phyloP scores from a whole-genome alignment of 345 rosid species.

The Syzygium oleosum region DNA sequence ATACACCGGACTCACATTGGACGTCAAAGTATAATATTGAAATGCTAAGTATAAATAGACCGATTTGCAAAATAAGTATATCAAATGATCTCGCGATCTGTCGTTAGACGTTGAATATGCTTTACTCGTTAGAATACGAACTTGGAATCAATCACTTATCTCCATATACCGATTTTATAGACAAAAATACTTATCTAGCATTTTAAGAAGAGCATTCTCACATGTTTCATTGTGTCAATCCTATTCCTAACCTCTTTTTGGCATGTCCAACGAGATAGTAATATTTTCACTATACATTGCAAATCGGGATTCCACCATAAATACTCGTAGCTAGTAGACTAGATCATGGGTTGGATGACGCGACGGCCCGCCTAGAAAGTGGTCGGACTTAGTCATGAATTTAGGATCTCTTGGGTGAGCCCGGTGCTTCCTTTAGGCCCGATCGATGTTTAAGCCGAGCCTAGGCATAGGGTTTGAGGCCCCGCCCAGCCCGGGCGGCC shows the following conservation, averaged over 20 bases:
- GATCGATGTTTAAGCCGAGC: neutral
- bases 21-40: no score
- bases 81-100: neutral
- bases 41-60: no score
- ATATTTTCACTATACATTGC: neutral
- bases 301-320: neutral
- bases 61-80: no score
- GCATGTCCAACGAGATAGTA: rapidly evolving
- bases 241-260: rapidly evolving
- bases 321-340: no score
- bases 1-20: no score
- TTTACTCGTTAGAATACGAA: neutral
- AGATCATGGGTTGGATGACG: rapidly evolving
- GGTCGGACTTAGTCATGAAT: rapidly evolving
- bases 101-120: no score
- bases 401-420: neutral
- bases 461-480: neutral
- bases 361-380: neutral
- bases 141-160: neutral
- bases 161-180: neutral
- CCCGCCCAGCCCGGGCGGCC: rapidly evolving
- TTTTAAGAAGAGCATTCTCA: neutral
- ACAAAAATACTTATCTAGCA: neutral
- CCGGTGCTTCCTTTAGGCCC: neutral
- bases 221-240: neutral